Conservation (phyloP, 768 basidiomycete species). For the Leccinum ochraceum region DNA sequence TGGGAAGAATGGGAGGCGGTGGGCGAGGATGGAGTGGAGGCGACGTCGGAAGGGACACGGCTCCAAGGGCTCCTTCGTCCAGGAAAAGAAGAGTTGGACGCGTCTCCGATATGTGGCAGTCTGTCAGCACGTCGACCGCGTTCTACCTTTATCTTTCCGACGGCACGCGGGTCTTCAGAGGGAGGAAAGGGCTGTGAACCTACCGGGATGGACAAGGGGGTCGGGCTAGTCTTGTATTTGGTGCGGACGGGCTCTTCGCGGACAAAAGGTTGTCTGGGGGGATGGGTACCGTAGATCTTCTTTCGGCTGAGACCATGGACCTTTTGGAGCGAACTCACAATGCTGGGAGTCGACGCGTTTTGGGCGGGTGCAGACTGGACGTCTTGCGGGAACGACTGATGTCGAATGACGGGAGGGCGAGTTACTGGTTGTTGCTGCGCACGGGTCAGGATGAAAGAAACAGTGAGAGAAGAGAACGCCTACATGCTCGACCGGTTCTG, state of each 20-base stretch:
- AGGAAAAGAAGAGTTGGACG: constrained; percentile 30
- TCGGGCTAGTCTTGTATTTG: constrained; percentile 35
- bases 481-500: constrained; percentile 18
- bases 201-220: constrained; percentile 33
- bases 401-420: constrained; percentile 28
- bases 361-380: constrained; percentile 24
- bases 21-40: constrained; percentile 29
- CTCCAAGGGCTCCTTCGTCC: constrained; percentile 35
- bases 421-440: constrained; percentile 5
- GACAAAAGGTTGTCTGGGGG: constrained; percentile 52
- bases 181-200: constrained; percentile 18
- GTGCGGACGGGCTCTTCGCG: constrained; percentile 48
- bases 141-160: constrained; percentile 25
- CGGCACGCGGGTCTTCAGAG: constrained; percentile 21
- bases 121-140: constrained; percentile 28
- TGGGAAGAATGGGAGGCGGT: constrained; percentile 21
- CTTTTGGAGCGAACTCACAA: constrained; percentile 65
- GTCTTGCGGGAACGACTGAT: constrained; percentile 32
- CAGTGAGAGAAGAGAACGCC: not conserved
- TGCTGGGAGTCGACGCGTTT: constrained; percentile 41
- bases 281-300: constrained; percentile 58
- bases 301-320: constrained; percentile 72
- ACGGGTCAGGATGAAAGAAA: constrained; percentile 13
- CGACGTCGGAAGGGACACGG: constrained; percentile 19
- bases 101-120: constrained; percentile 12